Evolutionary conservation across 2,329 filamentous ascomycete genomes (phyloP).

Genomic region (Penicillium frequentans): DNA sequence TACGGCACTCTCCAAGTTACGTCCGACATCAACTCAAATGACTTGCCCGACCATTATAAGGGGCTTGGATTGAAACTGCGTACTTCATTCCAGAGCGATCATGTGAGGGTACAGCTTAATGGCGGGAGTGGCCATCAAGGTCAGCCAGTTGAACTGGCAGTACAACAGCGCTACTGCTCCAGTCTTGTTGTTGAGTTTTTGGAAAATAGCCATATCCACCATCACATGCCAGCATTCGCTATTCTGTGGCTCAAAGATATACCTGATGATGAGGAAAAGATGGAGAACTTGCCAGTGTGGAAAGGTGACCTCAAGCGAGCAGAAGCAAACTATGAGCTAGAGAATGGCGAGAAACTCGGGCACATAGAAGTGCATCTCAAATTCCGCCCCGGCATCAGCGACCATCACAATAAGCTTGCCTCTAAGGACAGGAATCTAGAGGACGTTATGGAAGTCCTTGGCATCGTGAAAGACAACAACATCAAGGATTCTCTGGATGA

Average conservation of each 20-base stretch:
- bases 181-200: not conserved
- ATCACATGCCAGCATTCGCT: conserved; percentile 1
- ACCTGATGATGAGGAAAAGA: not conserved
- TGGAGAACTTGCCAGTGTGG: not conserved
- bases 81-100: not conserved
- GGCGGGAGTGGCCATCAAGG: not conserved
- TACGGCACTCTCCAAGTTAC: not conserved
- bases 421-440: not conserved
- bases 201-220: not conserved
- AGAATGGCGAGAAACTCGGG: not conserved
- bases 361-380: not conserved
- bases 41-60: not conserved
- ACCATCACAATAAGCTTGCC: not conserved
- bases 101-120: not conserved
- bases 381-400: not conserved
- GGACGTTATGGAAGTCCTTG: not conserved
- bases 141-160: not conserved
- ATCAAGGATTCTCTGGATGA: not conserved
- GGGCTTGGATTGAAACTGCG: not conserved
- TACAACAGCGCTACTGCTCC: not conserved
- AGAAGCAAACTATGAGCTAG: not conserved
- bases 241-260: not conserved
- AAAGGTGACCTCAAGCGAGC: not conserved
- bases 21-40: not conserved
- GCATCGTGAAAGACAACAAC: not conserved